phyloP scores from a whole-genome alignment of 805 yeast genomes.

The Blastobotrys muscicola region DNA sequence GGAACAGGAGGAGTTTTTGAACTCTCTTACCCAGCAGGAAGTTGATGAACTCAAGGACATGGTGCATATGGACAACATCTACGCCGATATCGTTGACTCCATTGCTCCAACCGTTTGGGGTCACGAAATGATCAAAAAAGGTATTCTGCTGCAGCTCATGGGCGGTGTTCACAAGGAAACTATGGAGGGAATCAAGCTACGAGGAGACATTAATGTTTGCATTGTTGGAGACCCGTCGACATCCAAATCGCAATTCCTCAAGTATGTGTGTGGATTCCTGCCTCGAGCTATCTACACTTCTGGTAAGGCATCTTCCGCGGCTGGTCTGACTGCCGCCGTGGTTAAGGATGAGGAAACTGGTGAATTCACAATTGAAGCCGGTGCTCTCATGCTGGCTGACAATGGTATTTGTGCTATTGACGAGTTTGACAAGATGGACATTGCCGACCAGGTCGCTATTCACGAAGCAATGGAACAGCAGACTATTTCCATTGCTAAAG shows the following conservation, averaged over 20 bases:
- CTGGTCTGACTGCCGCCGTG: conserved; percentile 97
- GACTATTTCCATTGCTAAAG: conserved; percentile 95
- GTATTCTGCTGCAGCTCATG: conserved; percentile 73
- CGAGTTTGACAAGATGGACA: conserved; percentile 97
- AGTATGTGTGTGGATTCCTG: conserved; percentile 82
- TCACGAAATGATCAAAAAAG: conserved; percentile 89
- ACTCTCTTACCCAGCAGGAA: conserved; percentile 70
- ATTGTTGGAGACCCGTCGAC: conserved; percentile 98
- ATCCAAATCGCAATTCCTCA: conserved; percentile 89
- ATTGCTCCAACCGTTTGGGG: conserved; percentile 96
- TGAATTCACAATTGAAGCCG: conserved; percentile 95
- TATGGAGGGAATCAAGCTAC: conserved; percentile 83
- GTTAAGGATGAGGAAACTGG: conserved; percentile 96
- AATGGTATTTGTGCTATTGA: conserved; percentile 98
- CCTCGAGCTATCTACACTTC: conserved; percentile 96
- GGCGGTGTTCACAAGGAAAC: conserved; percentile 96
- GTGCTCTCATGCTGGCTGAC: conserved; percentile 97
- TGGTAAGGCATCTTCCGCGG: conserved; percentile 97
- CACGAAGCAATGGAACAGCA: conserved; percentile 99
- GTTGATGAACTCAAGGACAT: conserved; percentile 75
- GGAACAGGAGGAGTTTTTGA: conserved; percentile 74
- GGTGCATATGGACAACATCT: conserved; percentile 83
- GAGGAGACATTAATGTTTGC: conserved; percentile 96
- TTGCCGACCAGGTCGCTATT: conserved; percentile 92
- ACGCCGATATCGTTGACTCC: conserved; percentile 74